A percentile compares a stretch with the other conserved stretches of the same genome.
Evolutionary conservation across 2,329 filamentous ascomycete species (phyloP).

Genomic region (Fusarium mangiferae): DNA sequence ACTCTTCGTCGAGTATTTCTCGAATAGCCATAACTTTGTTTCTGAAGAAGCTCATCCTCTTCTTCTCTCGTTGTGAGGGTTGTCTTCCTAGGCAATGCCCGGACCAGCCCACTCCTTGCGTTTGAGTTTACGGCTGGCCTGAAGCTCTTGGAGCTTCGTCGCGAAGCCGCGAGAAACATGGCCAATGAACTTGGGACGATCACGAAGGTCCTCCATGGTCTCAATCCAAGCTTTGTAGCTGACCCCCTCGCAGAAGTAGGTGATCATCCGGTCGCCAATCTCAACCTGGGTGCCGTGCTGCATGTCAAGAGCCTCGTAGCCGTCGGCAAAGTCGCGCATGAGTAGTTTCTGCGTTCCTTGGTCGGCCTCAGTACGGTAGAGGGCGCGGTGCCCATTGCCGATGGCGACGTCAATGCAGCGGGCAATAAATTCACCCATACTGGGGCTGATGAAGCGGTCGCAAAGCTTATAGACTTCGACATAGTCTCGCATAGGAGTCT

Average conservation of each 20-base stretch:
- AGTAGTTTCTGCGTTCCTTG: slow-evolving; percentile 43
- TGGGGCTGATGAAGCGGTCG: slow-evolving; percentile 48
- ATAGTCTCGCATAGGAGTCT: slow-evolving; percentile 47
- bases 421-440: slow-evolving; percentile 46
- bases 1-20: neutral
- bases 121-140: slow-evolving; percentile 39
- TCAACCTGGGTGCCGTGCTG: slow-evolving; percentile 38
- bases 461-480: slow-evolving; percentile 52
- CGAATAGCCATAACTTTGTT: neutral
- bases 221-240: slow-evolving; percentile 44
- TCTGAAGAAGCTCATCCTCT: neutral
- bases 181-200: slow-evolving; percentile 46
- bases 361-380: slow-evolving; percentile 45
- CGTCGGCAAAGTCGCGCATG: slow-evolving; percentile 51
- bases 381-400: slow-evolving; percentile 47
- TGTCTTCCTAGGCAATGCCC: slow-evolving; percentile 1
- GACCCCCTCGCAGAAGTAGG: slow-evolving; percentile 49
- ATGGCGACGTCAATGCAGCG: slow-evolving; percentile 46
- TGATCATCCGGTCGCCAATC: slow-evolving; percentile 42
- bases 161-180: slow-evolving; percentile 48
- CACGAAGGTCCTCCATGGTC: slow-evolving; percentile 39
- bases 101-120: slow-evolving; percentile 46
- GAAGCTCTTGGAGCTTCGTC: slow-evolving; percentile 41
- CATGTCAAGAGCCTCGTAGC: slow-evolving; percentile 46
- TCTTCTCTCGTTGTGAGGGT: neutral